Conservation (phyloP, 257 asterid genomes). For the Ehretia macrophylla region DNA sequence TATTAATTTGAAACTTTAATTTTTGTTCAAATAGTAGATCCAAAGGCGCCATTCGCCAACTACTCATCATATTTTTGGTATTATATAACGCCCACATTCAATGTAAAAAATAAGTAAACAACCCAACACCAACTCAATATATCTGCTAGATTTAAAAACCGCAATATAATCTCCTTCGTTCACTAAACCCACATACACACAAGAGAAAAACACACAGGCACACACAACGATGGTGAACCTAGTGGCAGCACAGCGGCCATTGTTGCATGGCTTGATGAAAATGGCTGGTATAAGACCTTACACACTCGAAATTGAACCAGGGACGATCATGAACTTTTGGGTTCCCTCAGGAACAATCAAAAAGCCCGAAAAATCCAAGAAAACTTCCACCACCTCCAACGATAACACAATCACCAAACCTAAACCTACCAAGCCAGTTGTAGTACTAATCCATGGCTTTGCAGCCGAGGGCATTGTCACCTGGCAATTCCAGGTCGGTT, state of each 20-base stretch:
- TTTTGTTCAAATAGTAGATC: not conserved
- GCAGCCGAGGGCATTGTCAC: slow-evolving; percentile 81
- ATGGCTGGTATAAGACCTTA: slow-evolving; percentile 62
- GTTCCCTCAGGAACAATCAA: slow-evolving; percentile 53
- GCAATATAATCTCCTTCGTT: not conserved
- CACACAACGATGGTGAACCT: slow-evolving; percentile 57
- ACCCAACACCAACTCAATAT: slow-evolving; percentile 39
- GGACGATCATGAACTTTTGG: slow-evolving; percentile 67
- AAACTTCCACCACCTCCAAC: slow-evolving; percentile 11
- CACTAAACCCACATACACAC: not conserved
- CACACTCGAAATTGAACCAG: slow-evolving; percentile 44
- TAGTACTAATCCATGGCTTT: slow-evolving; percentile 71
- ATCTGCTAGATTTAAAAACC: slow-evolving; percentile 2
- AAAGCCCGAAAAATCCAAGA: slow-evolving; percentile 25
- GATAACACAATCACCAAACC: slow-evolving; percentile 23
- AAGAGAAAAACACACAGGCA: not conserved
- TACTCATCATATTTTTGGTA: not conserved
- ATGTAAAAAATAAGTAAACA: slow-evolving; percentile 23
- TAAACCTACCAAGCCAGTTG: slow-evolving; percentile 44
- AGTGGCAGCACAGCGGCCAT: slow-evolving; percentile 62
- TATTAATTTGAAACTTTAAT: no score
- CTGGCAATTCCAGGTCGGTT: slow-evolving; percentile 80
- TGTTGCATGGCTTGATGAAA: slow-evolving; percentile 56
- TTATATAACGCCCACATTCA: slow-evolving; percentile 5
- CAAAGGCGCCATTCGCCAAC: not conserved